Base-by-base conservation (phyloP, 148 eudicot species). In the Bassia scoparia region DNA sequence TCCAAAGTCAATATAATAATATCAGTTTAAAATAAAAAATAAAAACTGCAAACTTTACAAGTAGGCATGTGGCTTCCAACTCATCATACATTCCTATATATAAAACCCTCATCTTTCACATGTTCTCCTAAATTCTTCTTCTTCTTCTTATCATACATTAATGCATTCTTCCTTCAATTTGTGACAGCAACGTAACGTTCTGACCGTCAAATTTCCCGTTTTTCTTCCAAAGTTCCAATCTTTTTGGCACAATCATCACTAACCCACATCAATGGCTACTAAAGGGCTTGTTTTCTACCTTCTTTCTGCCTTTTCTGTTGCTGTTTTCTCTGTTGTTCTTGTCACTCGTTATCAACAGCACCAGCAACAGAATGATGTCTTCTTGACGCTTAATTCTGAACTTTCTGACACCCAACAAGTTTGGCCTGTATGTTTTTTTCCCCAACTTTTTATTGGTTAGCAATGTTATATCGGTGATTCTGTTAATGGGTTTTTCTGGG, bases 341-440 rank as follows among this genome's bases (percentile, higher is more conserved):
- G 13, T 93, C 50, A 77, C 67, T 54, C 55, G 81, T 61, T 73
- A 70, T 27, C 82, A 79, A 38, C 58, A 56, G 34, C 43, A 31
- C 8, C 44, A 62, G 46, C 18, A 58, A 23, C 44, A 68, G 62
- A 20, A 69, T 58, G 0, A n/a, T 64, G 37, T 34, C 55, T 48
- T 58, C 5, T 81, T 61, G 13, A 37, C 85, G 30, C 71, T 58
- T 15, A 78, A 68, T 75, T 73, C 81, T 24, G 30, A 74, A 18
- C 23, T 63, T 23, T 35, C 69, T 24, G 33, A 31, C 50, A 72
- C 5, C 69, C 70, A 58, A 56, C 84, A 77, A 77, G 74, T 72
- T 74, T 94, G 98, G 98, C 98, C 98, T 52, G 98, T 94, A 78
- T 70, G 88, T 85, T 46, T 41, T 31, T 27, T 27, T 54, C 20